A percentile compares a stretch with the other conserved stretches of the same genome.
Conservation (phyloP, 2,329 filamentous ascomycete species). For the Neocucurbitaria cava region DNA sequence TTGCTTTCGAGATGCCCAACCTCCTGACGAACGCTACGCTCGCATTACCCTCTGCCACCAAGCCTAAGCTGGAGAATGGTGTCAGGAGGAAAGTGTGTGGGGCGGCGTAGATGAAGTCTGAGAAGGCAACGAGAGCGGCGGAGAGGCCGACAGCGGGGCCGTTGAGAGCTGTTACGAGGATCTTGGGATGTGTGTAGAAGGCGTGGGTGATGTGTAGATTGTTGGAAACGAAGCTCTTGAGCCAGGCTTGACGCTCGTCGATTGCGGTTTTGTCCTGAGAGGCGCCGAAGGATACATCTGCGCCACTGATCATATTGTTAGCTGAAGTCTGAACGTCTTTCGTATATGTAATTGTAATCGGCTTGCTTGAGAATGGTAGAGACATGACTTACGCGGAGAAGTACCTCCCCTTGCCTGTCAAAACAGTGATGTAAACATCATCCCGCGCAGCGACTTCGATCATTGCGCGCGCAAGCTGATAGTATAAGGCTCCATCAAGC, state of each 20-base stretch:
- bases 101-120: constrained; percentile 88
- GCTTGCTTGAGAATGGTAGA: not conserved
- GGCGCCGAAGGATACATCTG: constrained; percentile 71
- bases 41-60: constrained; percentile 88
- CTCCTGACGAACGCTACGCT: constrained; percentile 79
- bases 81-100: constrained; percentile 86
- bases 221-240: constrained; percentile 77
- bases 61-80: constrained; percentile 86
- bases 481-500: constrained; percentile 75
- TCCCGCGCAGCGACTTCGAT: constrained; percentile 79
- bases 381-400: constrained; percentile 79
- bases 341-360: not conserved
- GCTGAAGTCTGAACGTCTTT: constrained; percentile 1
- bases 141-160: constrained; percentile 89
- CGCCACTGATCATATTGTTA: constrained; percentile 65
- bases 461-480: constrained; percentile 74
- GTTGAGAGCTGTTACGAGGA: constrained; percentile 89
- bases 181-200: constrained; percentile 93
- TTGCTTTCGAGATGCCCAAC: constrained; percentile 80
- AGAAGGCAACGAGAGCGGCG: constrained; percentile 80
- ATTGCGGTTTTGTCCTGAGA: constrained; percentile 44
- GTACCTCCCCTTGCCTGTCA: constrained; percentile 79
- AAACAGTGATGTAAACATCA: constrained; percentile 82
- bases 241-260: constrained; percentile 63
- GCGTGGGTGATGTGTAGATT: constrained; percentile 90